A percentile compares a stretch with the other conserved stretches of the same genome.
Evolutionary conservation across 331 rosid genomes (phyloP).

Genomic region (Acacia concinna): DNA sequence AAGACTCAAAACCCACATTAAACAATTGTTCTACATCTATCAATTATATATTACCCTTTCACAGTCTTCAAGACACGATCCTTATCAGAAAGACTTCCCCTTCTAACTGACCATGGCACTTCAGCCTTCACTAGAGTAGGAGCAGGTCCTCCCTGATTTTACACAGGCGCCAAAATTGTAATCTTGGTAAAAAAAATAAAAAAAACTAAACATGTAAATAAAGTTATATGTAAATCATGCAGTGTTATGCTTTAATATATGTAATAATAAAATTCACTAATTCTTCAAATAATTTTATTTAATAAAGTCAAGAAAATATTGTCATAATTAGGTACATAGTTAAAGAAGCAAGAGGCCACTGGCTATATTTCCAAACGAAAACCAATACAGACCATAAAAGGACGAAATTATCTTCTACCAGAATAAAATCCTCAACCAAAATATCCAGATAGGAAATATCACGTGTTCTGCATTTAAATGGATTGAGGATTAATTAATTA

Average conservation of each 20-base stretch:
- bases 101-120: conserved; percentile 94
- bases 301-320: neutral
- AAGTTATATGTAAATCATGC: neutral
- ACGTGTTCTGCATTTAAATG: neutral
- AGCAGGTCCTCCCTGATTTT: conserved; percentile 72
- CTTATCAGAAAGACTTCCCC: conserved; percentile 79
- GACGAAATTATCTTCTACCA: neutral
- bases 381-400: neutral
- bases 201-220: neutral
- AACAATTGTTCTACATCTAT: neutral
- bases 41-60: conserved; percentile 66
- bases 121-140: conserved; percentile 78
- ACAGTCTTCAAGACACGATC: conserved; percentile 94
- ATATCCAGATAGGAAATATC: no score
- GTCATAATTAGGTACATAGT: neutral
- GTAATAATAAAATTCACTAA: neutral
- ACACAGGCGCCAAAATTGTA: neutral
- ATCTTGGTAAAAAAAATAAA: neutral
- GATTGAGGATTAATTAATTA: no score
- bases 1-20: neutral
- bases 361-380: neutral
- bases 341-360: neutral
- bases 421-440: neutral
- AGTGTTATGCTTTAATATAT: neutral
- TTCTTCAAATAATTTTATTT: neutral